Evolutionary conservation across 2,329 filamentous ascomycete species (phyloP), one percentile per base, ranked within the genome.

Genomic region (Fusarium nygamai): DNA sequence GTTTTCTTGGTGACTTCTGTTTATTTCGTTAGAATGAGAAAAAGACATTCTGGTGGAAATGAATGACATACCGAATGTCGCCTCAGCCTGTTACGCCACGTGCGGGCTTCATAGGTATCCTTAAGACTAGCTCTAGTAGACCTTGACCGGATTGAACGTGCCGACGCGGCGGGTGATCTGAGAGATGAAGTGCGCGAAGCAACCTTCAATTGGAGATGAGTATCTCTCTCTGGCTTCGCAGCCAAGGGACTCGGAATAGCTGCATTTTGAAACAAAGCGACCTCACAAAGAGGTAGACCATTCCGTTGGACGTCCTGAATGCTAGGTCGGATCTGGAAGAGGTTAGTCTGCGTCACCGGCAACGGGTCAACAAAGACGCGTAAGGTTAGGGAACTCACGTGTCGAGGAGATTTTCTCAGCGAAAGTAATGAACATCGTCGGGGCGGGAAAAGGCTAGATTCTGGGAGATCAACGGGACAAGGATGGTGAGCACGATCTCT

Each of bases 81-180:
- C 19, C 67, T 54, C 19, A 71, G 31, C 53, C 38, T 71, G 11
- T 70, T 70, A 7, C 67, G 47, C 67, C 67, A 70, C 38, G 66
- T 71, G 33, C 53, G 67, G 14, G 67, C 67, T 50, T 70, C 67
- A 36, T 71, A 70, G 19, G 53, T 44, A 5, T 70, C 67, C 29
- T 27, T 66, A 13, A 71, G 29, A 17, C 47, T 60, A 8, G 47
- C 47, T n/a, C 60, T 34, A 5, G 41, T 24, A 17, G 66, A 66
- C 22, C 64, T 59, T 5, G 53, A 71, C 34, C 53, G 38, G 27
- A 50, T 20, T 14, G 67, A 71, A 6, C 31, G 61, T 8, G 36
- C 36, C 20, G 67, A 50, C 22, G 41, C 16, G 53, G 67, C 41
- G 20, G 43, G 20, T 27, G 67, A 60, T 17, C 48, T 34, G 11